phyloP scores from a whole-genome alignment of 306 rosid species.

The Nissolia schottii region DNA sequence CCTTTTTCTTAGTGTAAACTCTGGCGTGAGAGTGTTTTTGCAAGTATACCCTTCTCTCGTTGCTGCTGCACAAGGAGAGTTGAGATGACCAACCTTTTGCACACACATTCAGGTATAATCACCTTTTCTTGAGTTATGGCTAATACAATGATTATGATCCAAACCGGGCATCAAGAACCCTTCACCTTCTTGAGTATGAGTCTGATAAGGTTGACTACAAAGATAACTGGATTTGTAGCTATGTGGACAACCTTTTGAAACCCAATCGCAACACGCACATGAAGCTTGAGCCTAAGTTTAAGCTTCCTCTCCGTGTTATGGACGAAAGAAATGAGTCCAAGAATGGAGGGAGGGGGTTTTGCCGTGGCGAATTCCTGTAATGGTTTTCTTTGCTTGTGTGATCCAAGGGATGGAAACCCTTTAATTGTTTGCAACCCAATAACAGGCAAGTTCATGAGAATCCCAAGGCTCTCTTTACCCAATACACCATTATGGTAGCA shows the following conservation, averaged over 20 bases:
- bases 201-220: not conserved
- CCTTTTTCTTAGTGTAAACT: no score
- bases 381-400: constrained; percentile 30
- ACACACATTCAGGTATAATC: no score
- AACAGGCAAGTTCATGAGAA: constrained; percentile 21
- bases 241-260: not conserved
- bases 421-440: constrained; percentile 25
- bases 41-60: no score
- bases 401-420: not conserved
- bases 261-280: not conserved
- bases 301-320: constrained; percentile 23
- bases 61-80: no score
- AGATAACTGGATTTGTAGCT: not conserved
- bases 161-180: constrained; percentile 6
- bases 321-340: not conserved
- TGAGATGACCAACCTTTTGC: no score
- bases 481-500: no score
- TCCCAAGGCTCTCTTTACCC: no score
- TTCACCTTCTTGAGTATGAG: constrained; percentile 24
- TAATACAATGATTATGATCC: no score
- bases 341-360: not conserved
- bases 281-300: constrained; percentile 24
- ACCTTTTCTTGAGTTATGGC: no score
- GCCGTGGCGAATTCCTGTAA: constrained; percentile 23
- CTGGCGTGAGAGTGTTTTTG: no score